phyloP scores from a whole-genome alignment of 345 rosid species.

The Eucalyptus globulus region DNA sequence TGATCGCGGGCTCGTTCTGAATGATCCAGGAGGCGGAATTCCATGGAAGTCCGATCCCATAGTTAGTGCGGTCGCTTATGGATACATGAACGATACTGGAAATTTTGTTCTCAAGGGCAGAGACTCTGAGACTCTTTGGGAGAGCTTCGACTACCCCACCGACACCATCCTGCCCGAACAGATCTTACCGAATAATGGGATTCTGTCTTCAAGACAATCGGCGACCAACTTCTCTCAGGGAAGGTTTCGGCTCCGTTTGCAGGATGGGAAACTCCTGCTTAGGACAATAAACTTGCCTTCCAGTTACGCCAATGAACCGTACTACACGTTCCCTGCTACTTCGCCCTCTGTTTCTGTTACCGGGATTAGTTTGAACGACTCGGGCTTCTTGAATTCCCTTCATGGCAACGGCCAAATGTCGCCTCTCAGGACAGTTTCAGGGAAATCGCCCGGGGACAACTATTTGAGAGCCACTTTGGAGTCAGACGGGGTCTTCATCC shows the following conservation, averaged over 20 bases:
- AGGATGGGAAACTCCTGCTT: background rate
- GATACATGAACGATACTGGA: slow-evolving; percentile 5
- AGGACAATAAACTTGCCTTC: background rate
- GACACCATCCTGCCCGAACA: slow-evolving; percentile 20
- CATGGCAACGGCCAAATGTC: background rate
- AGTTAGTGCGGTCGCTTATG: background rate
- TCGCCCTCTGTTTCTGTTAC: background rate
- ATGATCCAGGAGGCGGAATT: background rate
- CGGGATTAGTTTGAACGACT: background rate
- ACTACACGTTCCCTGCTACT: background rate
- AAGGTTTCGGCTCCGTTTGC: slow-evolving; percentile 2
- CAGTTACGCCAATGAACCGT: background rate
- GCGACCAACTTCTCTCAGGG: slow-evolving; percentile 1
- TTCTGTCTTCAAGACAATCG: background rate
- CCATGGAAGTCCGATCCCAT: background rate
- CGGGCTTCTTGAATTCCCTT: background rate
- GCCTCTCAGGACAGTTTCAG: background rate
- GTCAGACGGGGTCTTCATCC: slow-evolving; percentile 20
- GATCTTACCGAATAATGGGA: background rate
- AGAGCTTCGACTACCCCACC: slow-evolving; percentile 10
- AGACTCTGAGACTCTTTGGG: slow-evolving; percentile 1
- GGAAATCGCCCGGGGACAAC: background rate
- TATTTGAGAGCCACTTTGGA: slow-evolving; percentile 14
- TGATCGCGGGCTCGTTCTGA: slow-evolving; percentile 3
- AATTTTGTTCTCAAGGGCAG: background rate